Base-by-base conservation (phyloP, 768 basidiomycete genomes). In the Lepiota venenata region DNA sequence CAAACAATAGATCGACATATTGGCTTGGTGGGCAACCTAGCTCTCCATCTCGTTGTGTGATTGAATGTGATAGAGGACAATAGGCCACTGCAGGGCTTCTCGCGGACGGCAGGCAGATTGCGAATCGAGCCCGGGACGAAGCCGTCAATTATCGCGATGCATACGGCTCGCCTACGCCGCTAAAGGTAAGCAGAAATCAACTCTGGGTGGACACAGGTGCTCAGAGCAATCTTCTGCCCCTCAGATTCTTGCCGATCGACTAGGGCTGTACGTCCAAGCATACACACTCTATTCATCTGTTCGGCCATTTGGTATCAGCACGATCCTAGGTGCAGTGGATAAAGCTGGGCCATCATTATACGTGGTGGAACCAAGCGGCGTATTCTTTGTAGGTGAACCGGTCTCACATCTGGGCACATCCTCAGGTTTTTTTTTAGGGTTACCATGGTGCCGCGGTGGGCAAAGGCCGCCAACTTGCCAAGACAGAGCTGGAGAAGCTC, bases 231-330 rank as follows among this genome's bases (percentile, higher is more conserved):
- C 20, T 15, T 41, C 18, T 36, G 22, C 8, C 22, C 27, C 21
- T 52, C 5, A 77, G 76, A 62, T 63, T 44, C 60, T 75, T 18
- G 71, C 88, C 50, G 88, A 92, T 65, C 88, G 95, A 56, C 64
- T 99, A 42, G 87, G 90, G 1, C 78, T 83, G n/a, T 96, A 92
- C 69, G 87, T 92, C 8, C 97, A 99, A 73, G 85, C 87, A 41
- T 98, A 98, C 73, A 99, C 97, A 5, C 84, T 98, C 38, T 98
- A 98, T 73, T 98, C 95, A 1, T 98, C 95, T 20, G 96, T 98
- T 36, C 86, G 97, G 38, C 97, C 97, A 0, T 98, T 98, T 63
- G 97, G 96, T 16, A 87, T 96, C 64, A 93, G 93, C 65, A 88
- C 94, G 40, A 89, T 99, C 66, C 71, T 98, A 20, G 95, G 87